Evolutionary conservation across 2,329 filamentous ascomycete genomes (phyloP).

Genomic region (Xylaria digitata): DNA sequence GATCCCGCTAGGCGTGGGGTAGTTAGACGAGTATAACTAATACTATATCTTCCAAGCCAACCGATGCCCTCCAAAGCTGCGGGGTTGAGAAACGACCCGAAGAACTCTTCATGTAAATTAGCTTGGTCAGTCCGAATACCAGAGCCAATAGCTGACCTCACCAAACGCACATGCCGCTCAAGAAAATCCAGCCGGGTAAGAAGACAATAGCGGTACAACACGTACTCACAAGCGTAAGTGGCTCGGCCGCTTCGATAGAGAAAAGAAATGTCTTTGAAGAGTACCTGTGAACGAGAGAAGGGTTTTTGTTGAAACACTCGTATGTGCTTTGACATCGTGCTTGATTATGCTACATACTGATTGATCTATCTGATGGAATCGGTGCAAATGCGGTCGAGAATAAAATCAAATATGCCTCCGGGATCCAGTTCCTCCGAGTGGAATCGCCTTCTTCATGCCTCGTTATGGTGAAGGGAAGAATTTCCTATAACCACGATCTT

Average conservation of each 20-base stretch:
- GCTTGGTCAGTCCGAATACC: too few relatives aligned
- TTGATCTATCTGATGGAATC: constrained; percentile 40
- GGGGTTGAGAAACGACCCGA: too few relatives aligned
- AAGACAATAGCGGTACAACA: background rate
- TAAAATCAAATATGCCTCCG: constrained; percentile 12
- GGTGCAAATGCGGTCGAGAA: constrained; percentile 24
- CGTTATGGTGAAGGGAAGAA: constrained; percentile 16
- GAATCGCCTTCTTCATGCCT: constrained; percentile 3
- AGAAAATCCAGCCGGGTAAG: too few relatives aligned
- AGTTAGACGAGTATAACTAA: too few relatives aligned
- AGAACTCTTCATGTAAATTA: too few relatives aligned
- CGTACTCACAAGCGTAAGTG: background rate
- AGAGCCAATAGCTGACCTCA: too few relatives aligned
- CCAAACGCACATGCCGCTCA: too few relatives aligned
- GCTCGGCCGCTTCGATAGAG: background rate
- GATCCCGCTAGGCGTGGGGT: too few relatives aligned
- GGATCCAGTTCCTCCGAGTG: constrained; percentile 7
- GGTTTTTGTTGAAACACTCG: background rate
- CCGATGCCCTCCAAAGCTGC: too few relatives aligned
- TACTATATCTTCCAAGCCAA: too few relatives aligned
- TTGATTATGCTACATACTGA: constrained; percentile 41
- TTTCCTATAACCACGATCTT: constrained; percentile 4
- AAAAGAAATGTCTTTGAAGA: background rate
- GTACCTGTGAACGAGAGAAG: background rate
- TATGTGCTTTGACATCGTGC: constrained; percentile 26